Base-by-base conservation (phyloP, 805 yeast species). In the Sugiyamaella mastotermitis region DNA sequence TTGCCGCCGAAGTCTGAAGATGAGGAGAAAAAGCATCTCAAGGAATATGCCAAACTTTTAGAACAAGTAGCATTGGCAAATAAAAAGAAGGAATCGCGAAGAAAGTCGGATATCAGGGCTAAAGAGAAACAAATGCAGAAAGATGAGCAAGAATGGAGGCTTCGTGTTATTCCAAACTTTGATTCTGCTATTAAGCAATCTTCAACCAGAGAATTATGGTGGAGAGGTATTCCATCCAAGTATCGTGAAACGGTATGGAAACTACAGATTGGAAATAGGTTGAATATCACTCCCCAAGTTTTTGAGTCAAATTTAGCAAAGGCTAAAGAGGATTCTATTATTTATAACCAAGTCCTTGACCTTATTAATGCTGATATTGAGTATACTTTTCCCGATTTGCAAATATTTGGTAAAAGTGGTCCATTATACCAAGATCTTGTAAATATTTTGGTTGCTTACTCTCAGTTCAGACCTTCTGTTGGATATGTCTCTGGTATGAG, bases 1-100 rank as follows among this genome's bases (percentile, higher is more conserved):
- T 58, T 81, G 26, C 88, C 90, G 0, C 84, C 86, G 31, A 81
- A 81, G 53, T 58, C 71, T 18, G 53, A 57, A 13, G 56, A 59
- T 14, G 87, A 81, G 48, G 69, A 71, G 13, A 38, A 56, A 20
- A 72, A 68, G 42, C 88, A 81, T 52, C 62, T 72, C 30, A 57
- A 58, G 30, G 78, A 76, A 49, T 76, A 72, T 40, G 72, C 75
- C 37, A 47, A 54, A 32, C 52, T 71, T 14, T 53, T 66, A 22
- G 54, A 53, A 18, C 49, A 59, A 9, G 52, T 61, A 3, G 60
- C 54, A 7, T 62, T 60, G 26, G 59, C 58, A 18, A 62, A 60
- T 9, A 55, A 58, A 32, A 78, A 72, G 49, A 34, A 34, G 24
- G 28, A 37, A 15, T 27, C 33, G 16, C 29, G 41, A 10, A 39